These are phyloP conservation scores for Cyclotella atomus DNA, from an alignment of 108 stramenopile genomes.

Conservation along the genomic window DNA sequence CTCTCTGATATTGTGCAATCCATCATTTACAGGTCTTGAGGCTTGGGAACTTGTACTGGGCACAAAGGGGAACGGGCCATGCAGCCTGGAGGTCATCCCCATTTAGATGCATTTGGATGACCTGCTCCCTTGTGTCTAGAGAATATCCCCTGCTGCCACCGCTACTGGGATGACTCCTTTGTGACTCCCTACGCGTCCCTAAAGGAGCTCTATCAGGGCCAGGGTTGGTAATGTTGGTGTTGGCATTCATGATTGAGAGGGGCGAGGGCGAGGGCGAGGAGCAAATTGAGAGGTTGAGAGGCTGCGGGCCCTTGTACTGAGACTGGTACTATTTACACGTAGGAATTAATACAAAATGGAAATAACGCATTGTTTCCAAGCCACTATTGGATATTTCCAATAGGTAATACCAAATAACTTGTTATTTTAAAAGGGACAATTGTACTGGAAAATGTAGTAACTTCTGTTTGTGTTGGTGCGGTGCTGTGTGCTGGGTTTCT, in stretches of 20 bases:
- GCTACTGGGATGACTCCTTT: neutral
- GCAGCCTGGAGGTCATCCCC: neutral
- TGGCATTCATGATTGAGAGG: neutral
- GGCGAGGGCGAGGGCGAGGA: neutral
- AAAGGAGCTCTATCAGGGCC: neutral
- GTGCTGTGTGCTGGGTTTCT: too few species aligned
- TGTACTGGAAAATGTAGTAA: neutral
- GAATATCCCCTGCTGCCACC: constrained; percentile 1
- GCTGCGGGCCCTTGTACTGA: neutral
- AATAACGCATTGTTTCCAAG: too few species aligned
- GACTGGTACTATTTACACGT: neutral
- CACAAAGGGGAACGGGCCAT: neutral
- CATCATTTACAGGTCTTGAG: constrained; percentile 13
- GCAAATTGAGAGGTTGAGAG: neutral
- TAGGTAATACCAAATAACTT: neutral
- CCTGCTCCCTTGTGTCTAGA: neutral
- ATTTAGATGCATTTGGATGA: neutral
- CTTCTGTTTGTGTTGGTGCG: too few species aligned
- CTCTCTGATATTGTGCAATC: neutral
- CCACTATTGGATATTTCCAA: neutral
- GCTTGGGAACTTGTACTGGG: constrained; percentile 10
- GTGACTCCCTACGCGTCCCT: neutral
- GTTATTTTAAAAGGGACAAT: neutral
- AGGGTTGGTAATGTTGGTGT: neutral
- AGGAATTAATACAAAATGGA: neutral